A percentile compares a stretch with the other conserved stretches of the same genome.
Conservation (phyloP, 441 rosid species). For the Euphorbia schlechtendalii region DNA sequence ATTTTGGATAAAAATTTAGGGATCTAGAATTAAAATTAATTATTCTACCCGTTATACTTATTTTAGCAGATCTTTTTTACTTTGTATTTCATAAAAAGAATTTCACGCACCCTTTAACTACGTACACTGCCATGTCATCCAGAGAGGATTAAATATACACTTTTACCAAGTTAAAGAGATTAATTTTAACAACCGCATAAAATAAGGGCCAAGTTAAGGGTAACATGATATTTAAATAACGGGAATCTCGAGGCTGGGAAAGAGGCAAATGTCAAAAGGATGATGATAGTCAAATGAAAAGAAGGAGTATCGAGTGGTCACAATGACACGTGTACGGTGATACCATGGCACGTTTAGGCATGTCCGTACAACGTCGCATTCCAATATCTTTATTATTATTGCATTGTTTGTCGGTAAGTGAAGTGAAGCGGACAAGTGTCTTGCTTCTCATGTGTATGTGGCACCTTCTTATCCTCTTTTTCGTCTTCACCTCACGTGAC, state of each 20-base stretch:
- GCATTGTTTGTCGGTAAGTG: background rate
- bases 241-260: conserved; percentile 2
- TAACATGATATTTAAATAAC: background rate
- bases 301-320: background rate
- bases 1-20: no score
- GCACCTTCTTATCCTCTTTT: background rate
- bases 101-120: no score
- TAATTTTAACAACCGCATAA: no score
- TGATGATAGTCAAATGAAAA: background rate
- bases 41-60: no score
- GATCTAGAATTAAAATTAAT: no score
- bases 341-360: background rate
- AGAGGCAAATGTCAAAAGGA: background rate
- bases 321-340: background rate
- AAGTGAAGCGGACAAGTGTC: background rate
- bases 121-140: no score
- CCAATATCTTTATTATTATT: background rate
- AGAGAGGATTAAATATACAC: no score
- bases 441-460: background rate
- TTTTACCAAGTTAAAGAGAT: no score
- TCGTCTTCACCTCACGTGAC: background rate
- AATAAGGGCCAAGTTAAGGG: background rate
- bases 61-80: no score
- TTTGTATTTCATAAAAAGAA: no score
- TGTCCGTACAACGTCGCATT: conserved; percentile 7